Base-by-base conservation (phyloP, 2,329 filamentous ascomycete genomes). In the Coniosporium tulheliwenetii region DNA sequence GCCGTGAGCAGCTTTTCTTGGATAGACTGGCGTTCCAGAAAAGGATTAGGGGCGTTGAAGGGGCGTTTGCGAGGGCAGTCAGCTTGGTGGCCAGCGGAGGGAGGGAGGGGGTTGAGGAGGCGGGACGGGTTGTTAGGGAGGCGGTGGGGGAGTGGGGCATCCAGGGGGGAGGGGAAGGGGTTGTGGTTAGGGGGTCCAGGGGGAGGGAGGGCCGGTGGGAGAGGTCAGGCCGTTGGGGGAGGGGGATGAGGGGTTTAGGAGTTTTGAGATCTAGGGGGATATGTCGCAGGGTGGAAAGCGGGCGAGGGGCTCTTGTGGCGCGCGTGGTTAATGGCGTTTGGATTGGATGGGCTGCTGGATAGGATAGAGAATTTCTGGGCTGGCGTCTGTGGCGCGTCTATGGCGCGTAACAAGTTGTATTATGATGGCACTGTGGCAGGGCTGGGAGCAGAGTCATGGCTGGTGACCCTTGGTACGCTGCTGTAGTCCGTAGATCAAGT, bases 21-120 rank as follows among this genome's bases (percentile, higher is more conserved):
- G 91, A 98, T 59, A 77, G 91, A 16, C 69, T 98, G 39, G 75
- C 82, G 2, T 94, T 96, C 66, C 86, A 91, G 67, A 81, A 82
- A 61, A 76, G 87, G 40, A 82, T 95, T 19, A 75, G 79, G 41
- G 82, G 87, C 46, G 81, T 86, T 0, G 85, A 95, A 61, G 80
- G 85, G 37, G 71, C 72, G 0, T 67, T 93, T n/a, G 72, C 70
- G 57, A 64, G 62, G 47, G 65, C 60, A n/a, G 39, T 46, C 32
- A 14, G 12, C 12, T 33, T 31, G 30, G 40, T 30, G 2, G 43
- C 38, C 14, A 34, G 13, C 12, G 33, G 30, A 8, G 38, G 35
- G 5, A 32, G 32, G n/a, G 26, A 29, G 12, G 32, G 34, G 8
- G 39, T 39, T 29, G 30, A 39, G 36, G 43, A 42, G 32, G 41